A percentile compares a stretch with the other conserved stretches of the same genome.
Conservation (phyloP, 225 moss, liverwort and hornwort genomes). For the Pseudoscleropodium purum region DNA sequence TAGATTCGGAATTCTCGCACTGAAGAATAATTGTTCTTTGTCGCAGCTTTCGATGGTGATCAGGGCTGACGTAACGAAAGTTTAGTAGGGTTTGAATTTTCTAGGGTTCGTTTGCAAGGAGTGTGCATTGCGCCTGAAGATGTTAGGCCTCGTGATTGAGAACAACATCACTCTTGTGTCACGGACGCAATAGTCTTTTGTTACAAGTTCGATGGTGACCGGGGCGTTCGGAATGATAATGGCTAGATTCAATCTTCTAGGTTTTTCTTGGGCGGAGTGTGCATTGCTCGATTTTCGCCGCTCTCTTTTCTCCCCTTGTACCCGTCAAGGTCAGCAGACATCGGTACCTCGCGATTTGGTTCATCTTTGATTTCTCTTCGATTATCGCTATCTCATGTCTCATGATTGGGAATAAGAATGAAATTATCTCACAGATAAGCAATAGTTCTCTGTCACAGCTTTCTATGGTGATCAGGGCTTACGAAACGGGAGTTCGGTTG, state of each 20-base stretch:
- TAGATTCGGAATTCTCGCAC: neutral
- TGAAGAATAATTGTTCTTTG: neutral
- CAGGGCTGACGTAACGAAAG: neutral
- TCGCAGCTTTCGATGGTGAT: neutral
- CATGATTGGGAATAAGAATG: neutral
- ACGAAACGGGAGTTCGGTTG: neutral
- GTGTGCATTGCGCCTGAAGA: neutral
- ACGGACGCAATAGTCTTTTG: neutral
- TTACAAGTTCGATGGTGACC: neutral
- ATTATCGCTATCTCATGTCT: neutral
- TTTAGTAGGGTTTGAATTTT: neutral
- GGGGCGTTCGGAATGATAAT: neutral
- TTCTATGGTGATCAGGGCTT: neutral
- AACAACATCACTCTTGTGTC: neutral
- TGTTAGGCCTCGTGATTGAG: neutral
- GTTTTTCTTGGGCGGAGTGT: neutral
- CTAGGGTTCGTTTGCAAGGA: neutral
- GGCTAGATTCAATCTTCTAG: neutral
- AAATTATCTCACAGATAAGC: neutral
- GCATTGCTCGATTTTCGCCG: neutral
- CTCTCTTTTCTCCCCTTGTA: no score
- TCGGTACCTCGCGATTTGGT: no score
- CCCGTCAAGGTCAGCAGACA: neutral
- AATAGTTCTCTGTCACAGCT: neutral
- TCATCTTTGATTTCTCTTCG: neutral